phyloP scores from a whole-genome alignment of 768 basidiomycete species.

The Cyclocybe aegerita region DNA sequence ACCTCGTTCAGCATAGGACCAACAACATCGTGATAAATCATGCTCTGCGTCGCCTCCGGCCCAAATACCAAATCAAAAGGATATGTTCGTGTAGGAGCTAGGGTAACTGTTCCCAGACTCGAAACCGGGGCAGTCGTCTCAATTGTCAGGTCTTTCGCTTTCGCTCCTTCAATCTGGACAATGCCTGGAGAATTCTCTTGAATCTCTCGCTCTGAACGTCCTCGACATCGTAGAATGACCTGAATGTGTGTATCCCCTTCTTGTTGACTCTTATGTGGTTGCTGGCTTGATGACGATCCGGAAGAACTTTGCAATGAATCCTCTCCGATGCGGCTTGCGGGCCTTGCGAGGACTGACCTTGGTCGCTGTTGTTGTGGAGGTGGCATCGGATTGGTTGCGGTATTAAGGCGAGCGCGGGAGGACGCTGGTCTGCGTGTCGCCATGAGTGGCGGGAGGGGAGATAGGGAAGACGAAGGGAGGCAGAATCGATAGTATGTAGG shows the following conservation, averaged over 20 bases:
- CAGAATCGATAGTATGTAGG: slow-evolving; percentile 3
- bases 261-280: slow-evolving; percentile 26
- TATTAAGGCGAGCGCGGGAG: slow-evolving; percentile 43
- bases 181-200: slow-evolving; percentile 87
- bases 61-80: slow-evolving; percentile 96
- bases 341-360: slow-evolving; percentile 48
- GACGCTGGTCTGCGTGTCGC: slow-evolving; percentile 59
- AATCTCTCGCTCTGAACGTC: slow-evolving; percentile 82
- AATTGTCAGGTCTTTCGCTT: slow-evolving; percentile 74
- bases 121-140: slow-evolving; percentile 72
- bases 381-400: slow-evolving; percentile 21
- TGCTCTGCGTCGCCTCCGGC: slow-evolving; percentile 92
- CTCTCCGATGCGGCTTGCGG: slow-evolving; percentile 20
- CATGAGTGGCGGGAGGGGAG: slow-evolving; percentile 38
- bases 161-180: slow-evolving; percentile 74
- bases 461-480: slow-evolving; percentile 2
- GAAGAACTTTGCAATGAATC: slow-evolving; percentile 9
- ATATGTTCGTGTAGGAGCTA: slow-evolving; percentile 83
- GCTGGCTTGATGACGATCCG: slow-evolving; percentile 1
- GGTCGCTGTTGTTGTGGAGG: slow-evolving; percentile 41
- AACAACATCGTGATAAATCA: slow-evolving; percentile 94
- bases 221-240: slow-evolving; percentile 88
- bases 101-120: slow-evolving; percentile 68
- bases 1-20: slow-evolving; percentile 92
- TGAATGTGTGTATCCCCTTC: slow-evolving; percentile 83